Base-by-base conservation (phyloP, 2,329 filamentous ascomycete genomes). In the Cyanodermella asteris region DNA sequence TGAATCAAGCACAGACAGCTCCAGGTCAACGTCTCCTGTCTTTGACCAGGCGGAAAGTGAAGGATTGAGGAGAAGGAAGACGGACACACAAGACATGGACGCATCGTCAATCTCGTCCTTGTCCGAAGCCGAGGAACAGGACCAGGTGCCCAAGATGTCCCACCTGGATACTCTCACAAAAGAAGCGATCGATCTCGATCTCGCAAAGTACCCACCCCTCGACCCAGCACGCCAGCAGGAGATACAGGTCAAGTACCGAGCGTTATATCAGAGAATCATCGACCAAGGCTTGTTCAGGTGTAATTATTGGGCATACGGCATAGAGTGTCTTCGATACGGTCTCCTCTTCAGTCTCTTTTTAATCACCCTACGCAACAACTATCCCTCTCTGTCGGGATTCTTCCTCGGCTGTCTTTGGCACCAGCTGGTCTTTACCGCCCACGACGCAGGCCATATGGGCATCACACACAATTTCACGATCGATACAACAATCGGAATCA, bases 401-500 rank as follows among this genome's bases (percentile, higher is more conserved):
- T 65, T 61, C 33, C 42, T 72, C n/a, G 68, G 67, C 12, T 9
- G 34, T 39, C n/a, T 35, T 39, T 34, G 63, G 64, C 66, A 72
- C 37, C 67, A 72, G 48, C 61, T 72, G 46, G 70, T 72, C 61
- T 73, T 72, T 42, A 59, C 60, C 1, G 67, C 66, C 4, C 67
- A 73, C 38, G 68, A 73, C 36, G 66, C 65, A 7, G 67, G 64
- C 3, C 68, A 72, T 38, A 51, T 57, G 15, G 65, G 62, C 31
- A 72, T 73, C 31, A 69, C 67, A 0, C 51, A 59, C 31, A 60
- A 60, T 39, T 70, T 69, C 34, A 45, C 55, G 3, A 35, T 50
- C 11, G 67, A 73, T 39, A 67, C 61, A 0, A 38, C 69, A 4
- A 64, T 72, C 27, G 67, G 56, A 23, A 56, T 68, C 30, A 66